A percentile compares a stretch with the other conserved stretches of the same genome.
phyloP scores from a whole-genome alignment of 2,329 filamentous ascomycete genomes.

The Fonsecaea erecta region DNA sequence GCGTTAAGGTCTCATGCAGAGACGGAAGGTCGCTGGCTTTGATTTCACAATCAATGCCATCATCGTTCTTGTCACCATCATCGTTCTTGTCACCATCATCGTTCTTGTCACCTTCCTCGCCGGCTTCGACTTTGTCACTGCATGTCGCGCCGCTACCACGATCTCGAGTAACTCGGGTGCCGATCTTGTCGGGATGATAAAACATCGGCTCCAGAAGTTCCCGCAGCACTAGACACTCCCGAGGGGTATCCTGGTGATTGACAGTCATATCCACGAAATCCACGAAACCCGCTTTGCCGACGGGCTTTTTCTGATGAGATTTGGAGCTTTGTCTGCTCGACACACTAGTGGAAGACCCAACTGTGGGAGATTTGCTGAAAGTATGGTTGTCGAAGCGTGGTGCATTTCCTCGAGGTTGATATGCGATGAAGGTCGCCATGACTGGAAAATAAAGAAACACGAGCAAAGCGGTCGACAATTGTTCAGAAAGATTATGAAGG shows the following conservation, averaged over 20 bases:
- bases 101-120: too few species aligned
- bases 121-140: neutral
- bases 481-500: conserved; percentile 4
- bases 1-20: too few species aligned
- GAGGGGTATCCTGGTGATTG: neutral
- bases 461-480: neutral
- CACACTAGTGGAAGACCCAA: neutral
- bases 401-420: conserved; percentile 10
- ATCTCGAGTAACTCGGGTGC: neutral
- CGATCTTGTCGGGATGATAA: neutral
- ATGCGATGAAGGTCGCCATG: conserved; percentile 18
- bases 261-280: neutral
- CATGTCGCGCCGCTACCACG: neutral
- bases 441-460: conserved; percentile 2
- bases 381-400: conserved; percentile 5
- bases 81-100: too few species aligned
- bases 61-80: too few species aligned
- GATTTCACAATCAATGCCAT: too few species aligned
- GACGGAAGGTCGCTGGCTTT: too few species aligned
- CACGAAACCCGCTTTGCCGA: neutral
- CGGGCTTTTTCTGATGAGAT: neutral
- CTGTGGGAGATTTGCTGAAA: conserved; percentile 6
- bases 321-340: neutral
- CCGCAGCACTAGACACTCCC: neutral
- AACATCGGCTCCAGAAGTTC: neutral